phyloP scores from a whole-genome alignment of 352 stramenopile species.

The Pythium chondricola region DNA sequence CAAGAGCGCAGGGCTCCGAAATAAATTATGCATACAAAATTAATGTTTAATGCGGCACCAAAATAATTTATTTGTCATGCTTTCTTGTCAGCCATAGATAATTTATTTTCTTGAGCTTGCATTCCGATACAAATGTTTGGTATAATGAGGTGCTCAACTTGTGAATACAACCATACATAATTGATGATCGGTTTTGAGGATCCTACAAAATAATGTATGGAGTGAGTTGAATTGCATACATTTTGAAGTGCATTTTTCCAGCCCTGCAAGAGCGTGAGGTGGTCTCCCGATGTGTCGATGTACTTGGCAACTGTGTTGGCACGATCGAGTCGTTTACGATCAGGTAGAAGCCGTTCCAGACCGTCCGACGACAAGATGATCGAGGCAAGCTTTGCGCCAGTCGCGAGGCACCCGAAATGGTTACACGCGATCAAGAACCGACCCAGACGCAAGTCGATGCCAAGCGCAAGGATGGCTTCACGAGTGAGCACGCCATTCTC shows the following conservation, averaged over 20 bases:
- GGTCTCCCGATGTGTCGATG: constrained; percentile 17
- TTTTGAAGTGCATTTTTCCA: no score
- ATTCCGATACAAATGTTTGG: no score
- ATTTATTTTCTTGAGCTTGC: no score
- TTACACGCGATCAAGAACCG: constrained; percentile 20
- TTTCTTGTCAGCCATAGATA: no score
- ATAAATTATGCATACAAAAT: no score
- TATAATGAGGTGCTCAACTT: no score
- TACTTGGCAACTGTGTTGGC: not conserved
- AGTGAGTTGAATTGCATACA: not conserved
- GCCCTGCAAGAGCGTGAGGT: constrained; percentile 19
- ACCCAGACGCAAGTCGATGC: constrained; percentile 19
- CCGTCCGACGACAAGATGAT: constrained; percentile 13
- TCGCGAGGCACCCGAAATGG: constrained; percentile 17
- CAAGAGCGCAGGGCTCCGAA: no score
- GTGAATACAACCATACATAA: no score
- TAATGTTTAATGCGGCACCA: no score
- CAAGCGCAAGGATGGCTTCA: constrained; percentile 15
- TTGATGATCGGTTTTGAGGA: no score
- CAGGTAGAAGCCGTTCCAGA: constrained; percentile 14
- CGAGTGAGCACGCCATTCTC: constrained; percentile 7
- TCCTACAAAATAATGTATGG: no score
- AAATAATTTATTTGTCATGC: no score
- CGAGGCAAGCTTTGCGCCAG: constrained; percentile 17
- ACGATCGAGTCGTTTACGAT: not conserved